Evolutionary conservation across 2,329 filamentous ascomycete species (phyloP).

Genomic region (Diaporthe humulicola): DNA sequence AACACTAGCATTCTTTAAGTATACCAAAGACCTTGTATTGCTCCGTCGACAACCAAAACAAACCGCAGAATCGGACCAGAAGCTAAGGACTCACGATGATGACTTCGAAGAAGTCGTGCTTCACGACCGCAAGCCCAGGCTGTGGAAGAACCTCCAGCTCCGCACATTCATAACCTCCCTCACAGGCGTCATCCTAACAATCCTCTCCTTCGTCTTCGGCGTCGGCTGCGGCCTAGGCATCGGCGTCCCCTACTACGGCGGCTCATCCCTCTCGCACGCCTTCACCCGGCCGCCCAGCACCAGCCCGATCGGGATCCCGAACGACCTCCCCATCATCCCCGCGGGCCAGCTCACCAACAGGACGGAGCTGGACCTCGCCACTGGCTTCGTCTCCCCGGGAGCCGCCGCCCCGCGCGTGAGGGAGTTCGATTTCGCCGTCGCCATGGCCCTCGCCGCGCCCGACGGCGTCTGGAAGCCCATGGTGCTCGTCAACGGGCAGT

Average conservation of each 20-base stretch:
- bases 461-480: slow-evolving; percentile 54
- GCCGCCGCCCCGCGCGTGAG: slow-evolving; percentile 41
- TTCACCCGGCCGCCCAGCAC: slow-evolving; percentile 21
- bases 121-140: neutral
- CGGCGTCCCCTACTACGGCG: slow-evolving; percentile 37
- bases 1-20: neutral
- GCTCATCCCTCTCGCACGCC: slow-evolving; percentile 9
- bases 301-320: slow-evolving; percentile 43
- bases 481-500: slow-evolving; percentile 56
- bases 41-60: neutral
- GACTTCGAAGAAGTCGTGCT: slow-evolving; percentile 21
- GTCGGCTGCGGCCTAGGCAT: slow-evolving; percentile 37
- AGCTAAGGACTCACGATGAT: neutral
- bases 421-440: slow-evolving; percentile 51
- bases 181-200: slow-evolving; percentile 20
- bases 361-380: slow-evolving; percentile 43
- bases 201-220: slow-evolving; percentile 36
- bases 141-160: neutral
- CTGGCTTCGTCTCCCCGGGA: slow-evolving; percentile 43
- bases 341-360: slow-evolving; percentile 38
- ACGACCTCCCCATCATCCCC: slow-evolving; percentile 43
- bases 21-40: neutral
- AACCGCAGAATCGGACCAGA: neutral
- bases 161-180: slow-evolving; percentile 33
- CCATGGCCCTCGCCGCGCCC: slow-evolving; percentile 48